Evolutionary conservation across 805 yeast species (phyloP), one percentile per base, ranked within the genome.

Genomic region (Candida sithepensis): DNA sequence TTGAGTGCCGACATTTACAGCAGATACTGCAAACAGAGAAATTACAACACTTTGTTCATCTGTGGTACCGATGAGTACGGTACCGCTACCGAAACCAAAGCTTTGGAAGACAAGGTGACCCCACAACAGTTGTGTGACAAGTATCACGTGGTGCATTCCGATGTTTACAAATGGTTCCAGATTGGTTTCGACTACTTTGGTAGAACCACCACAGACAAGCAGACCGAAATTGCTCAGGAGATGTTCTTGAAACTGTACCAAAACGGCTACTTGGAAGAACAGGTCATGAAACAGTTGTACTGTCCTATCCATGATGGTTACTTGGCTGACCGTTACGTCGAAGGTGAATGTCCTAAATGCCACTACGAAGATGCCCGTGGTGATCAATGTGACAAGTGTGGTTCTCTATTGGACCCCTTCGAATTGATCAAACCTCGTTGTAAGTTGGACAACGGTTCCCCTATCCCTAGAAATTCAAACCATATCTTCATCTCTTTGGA

Each of bases 21-120:
- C 47, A 82, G 98, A 64, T 94, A 88, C 68, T 81, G 87, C 65
- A 91, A 90, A 68, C 83, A 85, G 59, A 82, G 97, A 74, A 87
- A 89, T 67, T 84, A 85, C 71, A 94, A 91, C 66, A 75, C 96
- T 19, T 72, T 94, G 54, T 94, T 73, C 62, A 71, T 94, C 48
- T 90, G 99, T 70, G 99, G 99, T 71, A 94, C 99, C 34, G 99
- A 94, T 66, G 99, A 94, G 71, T 94, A 94, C 66, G 99, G 99
- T 66, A 94, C 99, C 48, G 99, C 99, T 41, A 94, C 99, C 14
- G 99, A 94, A 69, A 94, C 99, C 24, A 94, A 92, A 71, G 99
- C 99, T 10, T 71, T 94, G 43, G 98, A 92, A 66, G 99, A 94
- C 63, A 83, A 85, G 38, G 85, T 88, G 50, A 78, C 96, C 3